A percentile compares a stretch with the other conserved stretches of the same genome.
Evolutionary conservation across 2,329 filamentous ascomycete species (phyloP).

Genomic region (Arthrobotrys iridis): DNA sequence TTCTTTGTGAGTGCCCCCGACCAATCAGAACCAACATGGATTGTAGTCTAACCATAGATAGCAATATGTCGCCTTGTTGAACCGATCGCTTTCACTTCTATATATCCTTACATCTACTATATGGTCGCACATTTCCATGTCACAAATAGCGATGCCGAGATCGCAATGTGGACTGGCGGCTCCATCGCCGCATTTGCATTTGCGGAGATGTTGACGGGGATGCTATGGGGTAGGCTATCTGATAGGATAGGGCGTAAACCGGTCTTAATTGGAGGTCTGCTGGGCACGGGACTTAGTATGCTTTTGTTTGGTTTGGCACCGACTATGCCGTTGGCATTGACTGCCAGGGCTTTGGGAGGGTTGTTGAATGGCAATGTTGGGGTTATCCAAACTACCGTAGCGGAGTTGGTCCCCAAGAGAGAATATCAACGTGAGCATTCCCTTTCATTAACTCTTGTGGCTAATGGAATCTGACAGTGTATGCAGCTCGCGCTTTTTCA

Average conservation of each 20-base stretch:
- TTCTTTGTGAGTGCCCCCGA: conserved; percentile 23
- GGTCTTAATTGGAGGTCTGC: conserved; percentile 85
- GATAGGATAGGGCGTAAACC: conserved; percentile 93
- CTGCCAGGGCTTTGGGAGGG: conserved; percentile 88
- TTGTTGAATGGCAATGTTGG: conserved; percentile 83
- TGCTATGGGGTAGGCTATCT: conserved; percentile 92
- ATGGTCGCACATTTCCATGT: conserved; percentile 82
- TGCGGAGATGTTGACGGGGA: conserved; percentile 90
- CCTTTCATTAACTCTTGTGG: not conserved
- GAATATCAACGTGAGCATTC: conserved; percentile 83
- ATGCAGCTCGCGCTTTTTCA: conserved; percentile 83
- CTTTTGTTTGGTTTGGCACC: conserved; percentile 89
- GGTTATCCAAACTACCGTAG: conserved; percentile 80
- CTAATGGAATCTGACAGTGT: conserved; percentile 39
- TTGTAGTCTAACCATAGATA: conserved; percentile 77
- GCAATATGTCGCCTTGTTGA: conserved; percentile 82
- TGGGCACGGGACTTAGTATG: conserved; percentile 92
- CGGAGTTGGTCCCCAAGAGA: conserved; percentile 90
- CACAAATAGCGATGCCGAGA: conserved; percentile 36
- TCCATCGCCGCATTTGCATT: conserved; percentile 74
- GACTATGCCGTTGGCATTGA: conserved; percentile 80
- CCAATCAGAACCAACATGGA: not conserved
- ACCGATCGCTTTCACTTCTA: conserved; percentile 76
- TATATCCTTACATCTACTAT: conserved; percentile 69
- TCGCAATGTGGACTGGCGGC: conserved; percentile 51